Percentiles rank a stretch among this genome's conserved stretches.
These are phyloP conservation scores for Tetragonia tetragonoides DNA, from an alignment of 148 eudicot species.

Conservation along the genomic window DNA sequence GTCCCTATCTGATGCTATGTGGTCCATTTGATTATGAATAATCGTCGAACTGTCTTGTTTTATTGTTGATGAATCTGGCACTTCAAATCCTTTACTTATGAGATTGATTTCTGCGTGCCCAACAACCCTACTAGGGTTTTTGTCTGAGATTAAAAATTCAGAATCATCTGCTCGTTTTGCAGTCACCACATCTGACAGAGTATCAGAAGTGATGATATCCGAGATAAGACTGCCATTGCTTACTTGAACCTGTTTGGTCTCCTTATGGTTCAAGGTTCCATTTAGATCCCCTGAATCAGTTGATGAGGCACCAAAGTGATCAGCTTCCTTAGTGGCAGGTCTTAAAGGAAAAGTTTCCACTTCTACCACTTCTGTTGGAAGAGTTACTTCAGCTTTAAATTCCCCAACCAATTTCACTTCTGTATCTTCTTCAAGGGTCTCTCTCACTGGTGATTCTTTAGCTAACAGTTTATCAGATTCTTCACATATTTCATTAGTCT, in stretches of 20 bases:
- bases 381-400: slow-evolving; percentile 7
- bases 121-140: slow-evolving; percentile 9
- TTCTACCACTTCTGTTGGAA: slow-evolving; percentile 30
- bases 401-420: slow-evolving; percentile 21
- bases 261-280: slow-evolving; percentile 27
- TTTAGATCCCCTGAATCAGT: slow-evolving; percentile 11
- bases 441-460: slow-evolving; percentile 17
- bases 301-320: slow-evolving; percentile 30
- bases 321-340: slow-evolving; percentile 31
- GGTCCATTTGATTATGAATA: slow-evolving; percentile 16
- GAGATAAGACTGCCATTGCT: slow-evolving; percentile 14
- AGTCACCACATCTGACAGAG: slow-evolving; percentile 25
- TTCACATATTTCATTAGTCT: slow-evolving; percentile 30
- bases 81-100: slow-evolving; percentile 26
- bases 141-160: slow-evolving; percentile 23
- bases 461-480: slow-evolving; percentile 25
- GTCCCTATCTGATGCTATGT: slow-evolving; percentile 9
- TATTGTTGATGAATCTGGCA: slow-evolving; percentile 17
- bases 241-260: slow-evolving; percentile 20
- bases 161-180: slow-evolving; percentile 25
- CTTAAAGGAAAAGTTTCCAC: slow-evolving; percentile 72
- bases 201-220: slow-evolving; percentile 12
- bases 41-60: slow-evolving; percentile 10
- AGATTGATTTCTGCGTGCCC: slow-evolving; percentile 19
- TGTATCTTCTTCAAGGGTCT: slow-evolving; percentile 27